Evolutionary conservation across 768 basidiomycete genomes (phyloP).

Genomic region (Vararia minispora): DNA sequence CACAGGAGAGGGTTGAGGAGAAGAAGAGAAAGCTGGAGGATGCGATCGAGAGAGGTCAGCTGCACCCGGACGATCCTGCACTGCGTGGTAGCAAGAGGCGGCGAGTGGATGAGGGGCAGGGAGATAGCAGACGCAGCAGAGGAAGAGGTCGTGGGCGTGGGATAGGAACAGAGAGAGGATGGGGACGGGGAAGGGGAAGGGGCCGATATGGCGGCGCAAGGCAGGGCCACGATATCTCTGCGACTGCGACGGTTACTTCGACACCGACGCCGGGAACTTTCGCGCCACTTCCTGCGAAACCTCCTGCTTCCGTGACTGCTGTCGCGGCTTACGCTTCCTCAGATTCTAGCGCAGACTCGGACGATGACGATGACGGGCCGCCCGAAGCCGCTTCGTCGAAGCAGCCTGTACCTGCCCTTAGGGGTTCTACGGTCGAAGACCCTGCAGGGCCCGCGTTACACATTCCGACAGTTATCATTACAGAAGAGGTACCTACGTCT

Average conservation of each 20-base stretch:
- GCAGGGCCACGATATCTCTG: neutral
- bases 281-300: neutral
- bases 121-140: slow-evolving; percentile 3
- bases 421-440: slow-evolving; percentile 2
- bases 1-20: slow-evolving; percentile 52
- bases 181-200: slow-evolving; percentile 21
- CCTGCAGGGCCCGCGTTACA: too few relatives aligned
- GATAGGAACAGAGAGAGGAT: slow-evolving; percentile 17
- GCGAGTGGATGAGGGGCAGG: slow-evolving; percentile 18
- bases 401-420: slow-evolving; percentile 12
- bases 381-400: slow-evolving; percentile 58
- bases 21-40: slow-evolving; percentile 75
- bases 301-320: slow-evolving; percentile 1
- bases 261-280: slow-evolving; percentile 14
- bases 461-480: too few relatives aligned
- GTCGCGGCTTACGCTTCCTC: slow-evolving; percentile 10
- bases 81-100: slow-evolving; percentile 32
- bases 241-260: slow-evolving; percentile 14
- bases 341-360: slow-evolving; percentile 11
- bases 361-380: slow-evolving; percentile 25
- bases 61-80: slow-evolving; percentile 36
- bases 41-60: slow-evolving; percentile 71
- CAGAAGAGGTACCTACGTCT: neutral
- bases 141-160: slow-evolving; percentile 8
- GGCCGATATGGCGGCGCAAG: slow-evolving; percentile 17